phyloP scores from a whole-genome alignment of 2,329 filamentous ascomycete species.

The Claviceps pazoutovae region DNA sequence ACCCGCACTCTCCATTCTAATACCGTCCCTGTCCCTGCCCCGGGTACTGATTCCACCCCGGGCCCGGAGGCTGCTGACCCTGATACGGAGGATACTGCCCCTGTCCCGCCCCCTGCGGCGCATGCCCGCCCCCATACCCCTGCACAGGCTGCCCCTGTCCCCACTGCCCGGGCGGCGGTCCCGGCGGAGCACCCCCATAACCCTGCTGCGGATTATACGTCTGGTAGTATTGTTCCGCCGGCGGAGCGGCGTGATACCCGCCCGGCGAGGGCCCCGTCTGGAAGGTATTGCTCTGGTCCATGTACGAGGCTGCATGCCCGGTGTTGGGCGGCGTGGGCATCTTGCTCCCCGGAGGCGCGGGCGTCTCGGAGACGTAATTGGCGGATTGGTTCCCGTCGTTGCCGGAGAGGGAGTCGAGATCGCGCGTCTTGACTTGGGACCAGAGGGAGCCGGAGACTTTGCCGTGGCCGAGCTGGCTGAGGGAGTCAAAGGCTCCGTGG shows the following conservation, averaged over 20 bases:
- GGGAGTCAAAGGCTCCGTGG: conserved; percentile 30
- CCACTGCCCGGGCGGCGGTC: conserved; percentile 10
- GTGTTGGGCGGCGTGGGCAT: conserved; percentile 18
- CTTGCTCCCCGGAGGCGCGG: conserved; percentile 20
- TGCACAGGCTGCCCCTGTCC: conserved; percentile 6
- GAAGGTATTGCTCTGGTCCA: conserved; percentile 6
- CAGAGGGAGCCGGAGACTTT: conserved; percentile 46
- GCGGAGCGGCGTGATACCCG: conserved; percentile 19
- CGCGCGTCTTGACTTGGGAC: conserved; percentile 45
- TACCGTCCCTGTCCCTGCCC: conserved; percentile 19
- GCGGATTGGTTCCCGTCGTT: conserved; percentile 25
- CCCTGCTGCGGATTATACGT: conserved; percentile 16
- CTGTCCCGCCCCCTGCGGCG: conserved; percentile 7
- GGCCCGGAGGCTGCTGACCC: conserved; percentile 12
- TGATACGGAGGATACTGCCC: conserved; percentile 13
- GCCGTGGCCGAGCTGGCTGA: conserved; percentile 36
- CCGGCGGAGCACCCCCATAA: conserved; percentile 10
- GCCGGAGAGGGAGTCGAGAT: conserved; percentile 41
- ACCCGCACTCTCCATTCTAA: neutral
- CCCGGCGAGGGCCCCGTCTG: conserved; percentile 12
- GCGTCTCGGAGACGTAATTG: conserved; percentile 25
- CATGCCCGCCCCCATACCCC: conserved; percentile 13
- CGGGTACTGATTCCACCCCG: conserved; percentile 23
- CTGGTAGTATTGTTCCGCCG: conserved; percentile 17
- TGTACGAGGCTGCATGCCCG: conserved; percentile 21